A percentile compares a stretch with the other conserved stretches of the same genome.
Conservation (phyloP, 352 stramenopile species). For the Peronospora destructor region DNA sequence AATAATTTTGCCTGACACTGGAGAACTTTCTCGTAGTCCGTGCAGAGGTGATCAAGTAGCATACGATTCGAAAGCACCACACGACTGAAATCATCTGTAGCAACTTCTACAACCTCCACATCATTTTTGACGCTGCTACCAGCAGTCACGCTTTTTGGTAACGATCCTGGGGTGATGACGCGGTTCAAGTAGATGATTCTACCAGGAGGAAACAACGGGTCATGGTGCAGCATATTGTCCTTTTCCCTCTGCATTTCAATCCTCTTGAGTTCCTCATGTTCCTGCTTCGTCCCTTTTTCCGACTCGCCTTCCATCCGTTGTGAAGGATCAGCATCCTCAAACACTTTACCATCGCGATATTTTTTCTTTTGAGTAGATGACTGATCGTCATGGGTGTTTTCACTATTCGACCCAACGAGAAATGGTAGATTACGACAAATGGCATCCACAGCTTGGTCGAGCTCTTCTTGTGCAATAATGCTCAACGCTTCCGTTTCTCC, state of each 20-base stretch:
- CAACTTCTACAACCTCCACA: slow-evolving; percentile 52
- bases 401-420: slow-evolving; percentile 7
- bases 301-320: slow-evolving; percentile 15
- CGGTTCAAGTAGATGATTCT: slow-evolving; percentile 66
- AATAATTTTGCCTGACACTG: slow-evolving; percentile 19
- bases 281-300: slow-evolving; percentile 13
- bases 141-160: slow-evolving; percentile 3
- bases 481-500: slow-evolving; percentile 42
- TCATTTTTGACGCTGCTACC: slow-evolving; percentile 2
- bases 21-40: slow-evolving; percentile 68
- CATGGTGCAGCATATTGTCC: slow-evolving; percentile 36
- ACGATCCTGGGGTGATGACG: slow-evolving; percentile 15
- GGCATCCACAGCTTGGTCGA: slow-evolving; percentile 29
- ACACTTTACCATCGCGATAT: slow-evolving; percentile 4
- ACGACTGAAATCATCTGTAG: slow-evolving; percentile 59
- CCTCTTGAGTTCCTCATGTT: slow-evolving; percentile 18
- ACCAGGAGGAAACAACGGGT: slow-evolving; percentile 60
- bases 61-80: slow-evolving; percentile 79
- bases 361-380: slow-evolving; percentile 1
- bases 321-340: slow-evolving; percentile 15
- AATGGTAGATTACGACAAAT: slow-evolving; percentile 30
- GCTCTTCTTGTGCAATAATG: slow-evolving; percentile 39
- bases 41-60: slow-evolving; percentile 82
- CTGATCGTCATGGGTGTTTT: slow-evolving; percentile 1
- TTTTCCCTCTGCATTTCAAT: slow-evolving; percentile 21